phyloP scores from a whole-genome alignment of 495 filamentous ascomycete species.

The Talaromyces adpressus region DNA sequence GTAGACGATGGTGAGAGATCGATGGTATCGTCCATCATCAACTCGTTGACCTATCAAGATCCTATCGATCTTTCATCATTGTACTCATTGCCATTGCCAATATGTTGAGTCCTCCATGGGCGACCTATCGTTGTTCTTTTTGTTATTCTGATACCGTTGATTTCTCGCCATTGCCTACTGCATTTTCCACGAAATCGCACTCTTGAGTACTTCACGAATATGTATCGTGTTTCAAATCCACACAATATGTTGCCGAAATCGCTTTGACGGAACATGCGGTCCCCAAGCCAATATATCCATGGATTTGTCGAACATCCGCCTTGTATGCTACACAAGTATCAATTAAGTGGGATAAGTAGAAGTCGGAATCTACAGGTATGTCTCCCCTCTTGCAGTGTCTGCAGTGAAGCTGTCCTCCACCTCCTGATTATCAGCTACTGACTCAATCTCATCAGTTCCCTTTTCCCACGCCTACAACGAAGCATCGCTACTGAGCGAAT shows the following conservation, averaged over 20 bases:
- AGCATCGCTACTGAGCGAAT: too few relatives aligned
- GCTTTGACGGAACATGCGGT: not conserved
- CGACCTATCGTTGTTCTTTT: not conserved
- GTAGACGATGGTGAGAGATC: not conserved
- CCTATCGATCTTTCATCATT: not conserved
- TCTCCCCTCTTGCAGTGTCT: too few relatives aligned
- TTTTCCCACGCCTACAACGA: too few relatives aligned
- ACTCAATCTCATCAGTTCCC: too few relatives aligned
- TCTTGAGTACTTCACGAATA: not conserved
- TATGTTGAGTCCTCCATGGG: not conserved
- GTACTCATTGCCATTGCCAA: not conserved
- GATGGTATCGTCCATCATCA: not conserved
- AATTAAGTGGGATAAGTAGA: too few relatives aligned
- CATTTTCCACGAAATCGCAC: not conserved
- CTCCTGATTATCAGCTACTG: too few relatives aligned
- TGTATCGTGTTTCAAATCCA: not conserved
- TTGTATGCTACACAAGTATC: not conserved
- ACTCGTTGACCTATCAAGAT: not conserved
- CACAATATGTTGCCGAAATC: not conserved
- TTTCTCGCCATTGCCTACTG: not conserved
- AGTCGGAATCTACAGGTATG: too few relatives aligned
- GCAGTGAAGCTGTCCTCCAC: too few relatives aligned
- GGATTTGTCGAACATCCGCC: not conserved
- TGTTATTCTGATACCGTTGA: not conserved
- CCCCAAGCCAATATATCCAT: not conserved